Evolutionary conservation across 129 eudicot genomes (phyloP), one percentile per base, ranked within the genome.

Genomic region (Rutidosis leptorrhynchoides): DNA sequence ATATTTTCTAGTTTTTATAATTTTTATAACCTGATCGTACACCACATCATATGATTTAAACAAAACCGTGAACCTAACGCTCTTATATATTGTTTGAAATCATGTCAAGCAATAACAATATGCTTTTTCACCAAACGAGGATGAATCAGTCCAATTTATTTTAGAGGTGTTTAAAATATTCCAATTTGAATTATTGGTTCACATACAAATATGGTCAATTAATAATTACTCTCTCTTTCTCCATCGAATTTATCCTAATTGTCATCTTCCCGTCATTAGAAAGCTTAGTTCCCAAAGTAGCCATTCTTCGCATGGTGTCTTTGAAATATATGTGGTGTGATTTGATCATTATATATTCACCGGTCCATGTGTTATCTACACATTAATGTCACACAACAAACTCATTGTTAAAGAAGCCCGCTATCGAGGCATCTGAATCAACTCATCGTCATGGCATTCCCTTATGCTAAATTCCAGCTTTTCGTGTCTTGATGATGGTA

Each of bases 391-490:
- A 33, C 63, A 23, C 24, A 25, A 59, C 68, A 32, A 24, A 1
- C 3, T 16, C 29, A 6, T 17, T 21, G 14, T 24, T 59, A 4
- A 59, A 19, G 43, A 20, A 49, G 67, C 4, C 45, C 24, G 46
- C 6, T 46, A 71, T 21, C 5, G 49, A 20, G 62, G 83, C 81
- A 90, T 84, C 68, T 62, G 51, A 27, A 87, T 87, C 52, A 81
- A 32, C 76, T 87, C 97, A 17, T 81, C 95, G 30, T 83, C 84
- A 45, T 77, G 71, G 53, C 97, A 90, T 65, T 84, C 90, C 73
- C 95, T 84, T 45, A 87, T 61, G 42, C 51, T 77, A 32, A 90
- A 65, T 14, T 90, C 89, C 87, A 90, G 14, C 29, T 62, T 65
- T 29, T 69, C 75, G 7, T 62, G 69, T 6, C 23, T 37, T 26